Conservation (phyloP, 2,329 filamentous ascomycete species). For the Trichoderma koningii region DNA sequence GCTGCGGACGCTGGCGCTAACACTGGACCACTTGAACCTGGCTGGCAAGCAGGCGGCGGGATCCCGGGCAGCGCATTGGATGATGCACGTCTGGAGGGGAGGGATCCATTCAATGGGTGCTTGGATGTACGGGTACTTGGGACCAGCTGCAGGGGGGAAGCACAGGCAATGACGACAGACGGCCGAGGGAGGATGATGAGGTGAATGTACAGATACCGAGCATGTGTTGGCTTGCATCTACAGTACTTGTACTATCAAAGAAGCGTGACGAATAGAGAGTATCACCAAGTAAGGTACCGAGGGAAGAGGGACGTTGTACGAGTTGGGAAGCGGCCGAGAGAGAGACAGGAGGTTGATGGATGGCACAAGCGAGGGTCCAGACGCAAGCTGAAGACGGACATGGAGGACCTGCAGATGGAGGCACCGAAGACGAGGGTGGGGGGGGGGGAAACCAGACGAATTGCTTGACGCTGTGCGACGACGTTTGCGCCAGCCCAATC, state of each 20-base stretch:
- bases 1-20: slow-evolving; percentile 3
- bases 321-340: slow-evolving; percentile 20
- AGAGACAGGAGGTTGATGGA: neutral
- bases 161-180: slow-evolving; percentile 23
- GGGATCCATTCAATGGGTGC: neutral
- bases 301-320: slow-evolving; percentile 1
- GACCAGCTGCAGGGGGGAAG: neutral
- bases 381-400: neutral
- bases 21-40: neutral
- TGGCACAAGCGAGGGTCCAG: slow-evolving; percentile 1
- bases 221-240: no score
- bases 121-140: neutral
- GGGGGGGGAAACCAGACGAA: neutral
- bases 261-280: no score
- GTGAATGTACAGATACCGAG: no score
- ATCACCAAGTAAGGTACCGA: no score
- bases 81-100: neutral
- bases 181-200: neutral
- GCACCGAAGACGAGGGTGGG: neutral
- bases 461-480: no score
- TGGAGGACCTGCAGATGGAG: neutral
- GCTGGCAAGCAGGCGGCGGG: slow-evolving; percentile 1
- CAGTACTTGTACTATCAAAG: no score
- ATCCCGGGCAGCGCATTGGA: slow-evolving; percentile 7
- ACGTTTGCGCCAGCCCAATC: no score